Conservation (phyloP, 2,329 filamentous ascomycete genomes). For the Sclerotinia nivalis region DNA sequence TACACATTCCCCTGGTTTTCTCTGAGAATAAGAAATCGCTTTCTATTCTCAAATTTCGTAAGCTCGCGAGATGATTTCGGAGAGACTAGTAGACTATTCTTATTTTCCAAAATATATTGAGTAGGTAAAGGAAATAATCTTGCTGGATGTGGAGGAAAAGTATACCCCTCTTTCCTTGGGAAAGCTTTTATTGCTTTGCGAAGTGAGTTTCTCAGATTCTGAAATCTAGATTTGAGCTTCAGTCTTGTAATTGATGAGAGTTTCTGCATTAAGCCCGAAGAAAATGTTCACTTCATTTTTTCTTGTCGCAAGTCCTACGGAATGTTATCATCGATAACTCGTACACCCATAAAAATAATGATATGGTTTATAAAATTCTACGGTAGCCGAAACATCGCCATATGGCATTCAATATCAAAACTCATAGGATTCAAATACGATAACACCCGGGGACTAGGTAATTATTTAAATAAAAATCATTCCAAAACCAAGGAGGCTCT, state of each 20-base stretch:
- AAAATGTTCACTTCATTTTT: slow-evolving; percentile 6
- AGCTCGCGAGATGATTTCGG: background rate
- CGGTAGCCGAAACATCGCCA: slow-evolving; percentile 8
- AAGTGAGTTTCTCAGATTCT: background rate
- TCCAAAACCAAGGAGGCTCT: background rate
- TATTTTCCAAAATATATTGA: background rate
- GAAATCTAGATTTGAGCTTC: slow-evolving; percentile 10
- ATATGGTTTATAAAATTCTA: slow-evolving; percentile 4
- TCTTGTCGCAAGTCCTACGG: background rate
- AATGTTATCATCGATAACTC: background rate
- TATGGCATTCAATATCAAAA: slow-evolving; percentile 15
- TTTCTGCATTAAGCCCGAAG: slow-evolving; percentile 13
- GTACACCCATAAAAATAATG: background rate
- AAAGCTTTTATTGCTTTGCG: background rate
- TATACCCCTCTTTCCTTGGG: background rate
- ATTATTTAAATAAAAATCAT: slow-evolving; percentile 1
- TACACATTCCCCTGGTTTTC: slow-evolving; percentile 15
- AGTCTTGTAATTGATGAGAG: background rate
- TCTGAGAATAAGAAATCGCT: background rate
- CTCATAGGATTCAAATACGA: background rate
- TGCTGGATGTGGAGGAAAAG: slow-evolving; percentile 12
- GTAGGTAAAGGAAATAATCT: slow-evolving; percentile 13
- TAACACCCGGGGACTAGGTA: background rate
- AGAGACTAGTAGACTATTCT: background rate
- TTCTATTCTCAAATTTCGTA: background rate